Conservation (phyloP, 306 rosid genomes). For the Trichosanthes truncata region DNA sequence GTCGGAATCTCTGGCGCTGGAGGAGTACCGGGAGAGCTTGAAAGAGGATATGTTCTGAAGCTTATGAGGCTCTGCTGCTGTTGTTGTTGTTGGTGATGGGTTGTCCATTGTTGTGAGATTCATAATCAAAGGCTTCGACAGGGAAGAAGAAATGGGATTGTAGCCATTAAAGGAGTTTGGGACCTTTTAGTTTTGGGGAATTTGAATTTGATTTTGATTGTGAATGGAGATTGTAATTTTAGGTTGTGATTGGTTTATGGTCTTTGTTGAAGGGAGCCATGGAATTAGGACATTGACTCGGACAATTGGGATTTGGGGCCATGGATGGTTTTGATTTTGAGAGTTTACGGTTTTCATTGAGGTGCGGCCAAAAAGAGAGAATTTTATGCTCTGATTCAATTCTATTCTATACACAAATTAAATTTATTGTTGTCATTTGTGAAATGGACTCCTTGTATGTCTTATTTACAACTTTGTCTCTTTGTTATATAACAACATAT, state of each 20-base stretch:
- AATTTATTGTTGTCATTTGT: no score
- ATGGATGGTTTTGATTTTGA: background rate
- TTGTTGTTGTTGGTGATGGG: slow-evolving; percentile 20
- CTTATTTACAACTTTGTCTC: no score
- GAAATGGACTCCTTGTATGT: background rate
- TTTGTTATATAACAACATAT: no score
- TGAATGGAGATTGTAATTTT: background rate
- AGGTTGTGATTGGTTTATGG: background rate
- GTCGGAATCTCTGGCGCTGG: slow-evolving; percentile 15
- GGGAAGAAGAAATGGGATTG: background rate
- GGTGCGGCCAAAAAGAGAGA: background rate
- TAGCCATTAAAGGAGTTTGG: slow-evolving; percentile 6
- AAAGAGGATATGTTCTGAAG: slow-evolving; percentile 8
- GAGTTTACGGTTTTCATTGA: background rate
- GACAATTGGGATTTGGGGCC: background rate
- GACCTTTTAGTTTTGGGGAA: background rate
- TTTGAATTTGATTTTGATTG: background rate
- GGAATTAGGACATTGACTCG: slow-evolving; percentile 1
- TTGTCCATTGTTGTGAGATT: background rate
- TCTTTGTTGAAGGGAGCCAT: background rate
- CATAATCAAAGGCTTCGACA: background rate
- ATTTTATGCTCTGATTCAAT: background rate
- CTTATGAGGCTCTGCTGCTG: slow-evolving; percentile 15
- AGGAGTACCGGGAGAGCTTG: slow-evolving; percentile 16
- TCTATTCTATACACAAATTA: background rate